Evolutionary conservation across 208 protist genomes (phyloP).

Genomic region (Acanthamoeba castellanii): DNA sequence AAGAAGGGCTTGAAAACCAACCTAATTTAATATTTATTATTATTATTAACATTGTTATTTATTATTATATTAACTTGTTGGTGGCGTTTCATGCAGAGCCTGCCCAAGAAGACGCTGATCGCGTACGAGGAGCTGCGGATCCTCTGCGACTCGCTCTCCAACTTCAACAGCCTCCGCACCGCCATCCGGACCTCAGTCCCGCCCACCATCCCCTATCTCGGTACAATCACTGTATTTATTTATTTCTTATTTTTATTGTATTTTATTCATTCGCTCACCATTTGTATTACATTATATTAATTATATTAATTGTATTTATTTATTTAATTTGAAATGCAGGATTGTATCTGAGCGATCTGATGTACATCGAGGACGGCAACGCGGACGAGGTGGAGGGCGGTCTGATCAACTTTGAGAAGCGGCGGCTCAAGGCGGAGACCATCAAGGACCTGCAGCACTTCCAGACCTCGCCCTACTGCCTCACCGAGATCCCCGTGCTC

Average conservation of each 20-base stretch:
- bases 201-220: constrained; percentile 84
- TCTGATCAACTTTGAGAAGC: constrained; percentile 79
- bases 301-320: neutral
- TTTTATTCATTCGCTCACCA: too few relatives aligned
- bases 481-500: constrained; percentile 18
- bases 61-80: neutral
- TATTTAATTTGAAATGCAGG: neutral
- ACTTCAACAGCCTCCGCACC: constrained; percentile 4
- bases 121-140: constrained; percentile 22
- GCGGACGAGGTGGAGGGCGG: constrained; percentile 66
- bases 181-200: constrained; percentile 55
- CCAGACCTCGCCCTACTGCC: constrained; percentile 43
- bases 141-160: constrained; percentile 5
- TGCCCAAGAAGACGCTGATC: constrained; percentile 35
- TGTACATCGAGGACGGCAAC: constrained; percentile 88
- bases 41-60: neutral
- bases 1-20: too few relatives aligned
- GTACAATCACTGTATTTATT: constrained; percentile 1
- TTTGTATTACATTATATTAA: neutral
- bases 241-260: too few relatives aligned
- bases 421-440: constrained; percentile 52
- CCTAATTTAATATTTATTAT: too few relatives aligned
- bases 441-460: constrained; percentile 71
- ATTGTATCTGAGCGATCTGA: constrained; percentile 85
- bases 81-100: too few relatives aligned